Base-by-base conservation (phyloP, 331 rosid species). In the Telfairia occidentalis region DNA sequence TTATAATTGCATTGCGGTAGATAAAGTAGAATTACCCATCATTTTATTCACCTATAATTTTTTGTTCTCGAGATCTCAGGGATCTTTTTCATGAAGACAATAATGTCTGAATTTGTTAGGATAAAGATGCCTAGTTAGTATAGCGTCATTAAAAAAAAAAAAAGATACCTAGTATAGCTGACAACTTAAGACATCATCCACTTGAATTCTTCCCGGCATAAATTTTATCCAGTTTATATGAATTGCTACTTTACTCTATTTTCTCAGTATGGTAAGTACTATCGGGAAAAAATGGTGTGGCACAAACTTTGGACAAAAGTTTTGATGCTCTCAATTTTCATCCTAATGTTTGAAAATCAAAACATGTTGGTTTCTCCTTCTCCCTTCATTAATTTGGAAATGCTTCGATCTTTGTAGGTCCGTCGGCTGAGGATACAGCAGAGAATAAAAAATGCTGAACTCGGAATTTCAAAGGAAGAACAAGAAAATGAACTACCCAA, bases 391-490 rank as follows among this genome's bases (percentile, higher is more conserved):
- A 37, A 35, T 4, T 21, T 75, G 19, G 79, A 24, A 65, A 77
- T 69, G 57, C 40, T 30, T 50, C 72, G 19, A 37, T 65, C 29
- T 85, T 7, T 81, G 78, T 71, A 94, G 98, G 98, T 94, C 80
- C 96, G 98, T 28, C 84, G 98, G 87, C 96, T 94, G 83, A 84
- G 97, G 84, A 90, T 94, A 81, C 98, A 94, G 28, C 97, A 94
- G 76, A 87, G 97, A 75, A 81, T 94, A 58, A 94, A 90, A 83
- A 90, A 43, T 45, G 89, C 90, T 23, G 97, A 90, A 82, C 87
- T 90, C 57, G 97, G 97, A 70, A 77, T 81, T 77, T 70, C 59
- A 19, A 76, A 57, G 34, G 97, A 89, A 59, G 89, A 86, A 84
- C 92, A 59, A 80, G 98, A 94, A 76, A 85, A 85, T 53, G 98